These are phyloP conservation scores for Micromonas pusilla DNA, from an alignment of 139 green algal species.

Conservation along the genomic window DNA sequence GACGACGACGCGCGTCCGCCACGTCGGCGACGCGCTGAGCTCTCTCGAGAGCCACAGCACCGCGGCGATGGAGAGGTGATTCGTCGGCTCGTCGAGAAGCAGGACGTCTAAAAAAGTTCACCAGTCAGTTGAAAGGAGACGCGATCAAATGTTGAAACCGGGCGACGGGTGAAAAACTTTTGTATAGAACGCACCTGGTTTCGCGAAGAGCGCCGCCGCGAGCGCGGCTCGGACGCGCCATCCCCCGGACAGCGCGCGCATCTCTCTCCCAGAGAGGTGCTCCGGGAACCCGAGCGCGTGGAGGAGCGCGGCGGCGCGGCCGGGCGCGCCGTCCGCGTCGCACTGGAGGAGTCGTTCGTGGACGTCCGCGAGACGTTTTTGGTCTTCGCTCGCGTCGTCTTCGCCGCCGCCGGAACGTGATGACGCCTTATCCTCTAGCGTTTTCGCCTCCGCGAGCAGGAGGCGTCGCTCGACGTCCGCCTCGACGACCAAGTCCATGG, in stretches of 20 bases:
- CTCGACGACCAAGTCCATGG: conserved; percentile 30
- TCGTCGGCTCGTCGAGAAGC: conserved; percentile 75
- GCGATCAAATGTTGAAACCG: no score
- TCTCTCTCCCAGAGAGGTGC: conserved; percentile 7
- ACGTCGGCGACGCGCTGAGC: conserved; percentile 11
- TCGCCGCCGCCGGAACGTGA: neutral
- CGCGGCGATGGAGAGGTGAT: conserved; percentile 36
- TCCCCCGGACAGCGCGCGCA: conserved; percentile 30
- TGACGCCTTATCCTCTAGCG: conserved; percentile 5
- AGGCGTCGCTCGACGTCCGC: conserved; percentile 33
- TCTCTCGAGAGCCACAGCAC: conserved; percentile 36
- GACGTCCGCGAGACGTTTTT: conserved; percentile 18
- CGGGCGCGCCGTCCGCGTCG: conserved; percentile 10
- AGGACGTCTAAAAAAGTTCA: no score
- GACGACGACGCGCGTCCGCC: conserved; percentile 32
- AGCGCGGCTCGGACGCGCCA: conserved; percentile 42
- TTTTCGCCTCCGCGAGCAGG: conserved; percentile 29
- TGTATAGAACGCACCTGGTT: no score
- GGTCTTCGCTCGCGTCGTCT: neutral
- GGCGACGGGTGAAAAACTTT: no score
- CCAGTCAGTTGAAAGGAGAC: no score
- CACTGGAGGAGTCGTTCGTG: conserved; percentile 30
- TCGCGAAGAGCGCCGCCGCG: conserved; percentile 47
- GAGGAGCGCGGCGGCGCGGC: conserved; percentile 17
- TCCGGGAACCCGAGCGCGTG: conserved; percentile 34